Base-by-base conservation (phyloP, 1,284 basidiomycete species). In the Singerocomus inundabilis region DNA sequence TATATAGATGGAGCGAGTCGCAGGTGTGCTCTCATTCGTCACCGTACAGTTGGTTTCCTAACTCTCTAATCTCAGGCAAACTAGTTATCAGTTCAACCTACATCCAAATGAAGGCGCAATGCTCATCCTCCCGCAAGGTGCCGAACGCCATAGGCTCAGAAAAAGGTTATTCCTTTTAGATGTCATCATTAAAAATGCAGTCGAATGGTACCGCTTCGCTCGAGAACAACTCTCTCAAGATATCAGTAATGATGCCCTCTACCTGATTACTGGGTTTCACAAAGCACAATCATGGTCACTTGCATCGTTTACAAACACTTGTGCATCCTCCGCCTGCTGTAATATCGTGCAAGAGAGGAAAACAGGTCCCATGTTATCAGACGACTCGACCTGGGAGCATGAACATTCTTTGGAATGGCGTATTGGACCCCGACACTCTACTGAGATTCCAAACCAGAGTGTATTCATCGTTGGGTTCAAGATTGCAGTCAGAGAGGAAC, bases 401-500 rank as follows among this genome's bases (percentile, higher is more conserved):
- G 42, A 32, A 29, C 39, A 48, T 25, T 42, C 53, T 2, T 15
- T 57, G n/a, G 43, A 46, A 25, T 48, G 54, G 44, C 56, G 57
- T 31, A 40, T 44, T 5, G 53, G 57, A 3, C 56, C 56, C 12
- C 26, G 25, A 21, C 31, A 41, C 7, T 36, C 46, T 10, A 3
- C n/a, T 5, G 46, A n/a, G 5, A 21, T 36, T 0, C 32, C 45
- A 10, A 56, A 56, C 18, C 56, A 57, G 34, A 24, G 49, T 8
- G 44, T 59, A 4, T 57, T 59, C 38, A 49, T 59, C 36, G 40
- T 36, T 12, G 56, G 56, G 1, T 49, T 49, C 54, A 57, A 57
- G 16, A 56, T 57, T 13, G 53, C 56, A 1, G 28, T 59, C 5
- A 33, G 50, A n/a, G 35, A 45, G 1, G 42, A 21, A 21, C 21